A percentile compares a stretch with the other conserved stretches of the same genome.
Conservation (phyloP, 768 basidiomycete species). For the Kwoniella heveanensis region DNA sequence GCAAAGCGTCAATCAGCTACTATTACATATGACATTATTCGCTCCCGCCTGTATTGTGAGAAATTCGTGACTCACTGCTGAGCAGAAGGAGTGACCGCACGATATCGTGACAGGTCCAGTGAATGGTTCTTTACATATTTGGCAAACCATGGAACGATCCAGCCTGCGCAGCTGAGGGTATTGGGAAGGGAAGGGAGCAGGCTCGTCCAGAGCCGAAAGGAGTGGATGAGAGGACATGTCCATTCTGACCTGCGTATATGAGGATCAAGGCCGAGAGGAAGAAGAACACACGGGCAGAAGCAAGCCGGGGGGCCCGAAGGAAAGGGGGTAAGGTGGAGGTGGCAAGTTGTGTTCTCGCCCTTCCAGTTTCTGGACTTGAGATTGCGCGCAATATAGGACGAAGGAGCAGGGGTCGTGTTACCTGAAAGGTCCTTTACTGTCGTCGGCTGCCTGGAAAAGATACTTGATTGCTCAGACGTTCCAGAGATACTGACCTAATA, state of each 20-base stretch:
- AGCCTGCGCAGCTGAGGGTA: slow-evolving; percentile 66
- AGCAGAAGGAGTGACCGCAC: slow-evolving; percentile 82
- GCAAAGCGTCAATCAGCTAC: slow-evolving; percentile 34
- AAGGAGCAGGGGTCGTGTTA: too few species aligned
- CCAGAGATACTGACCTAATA: too few species aligned
- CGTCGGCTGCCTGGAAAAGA: too few species aligned
- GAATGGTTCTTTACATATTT: slow-evolving; percentile 74
- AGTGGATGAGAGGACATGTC: slow-evolving; percentile 37
- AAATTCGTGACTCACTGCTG: too few species aligned
- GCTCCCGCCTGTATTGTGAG: too few species aligned
- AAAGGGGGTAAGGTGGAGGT: not conserved
- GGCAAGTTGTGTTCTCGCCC: not conserved
- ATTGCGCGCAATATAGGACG: too few species aligned
- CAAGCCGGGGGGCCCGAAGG: too few species aligned
- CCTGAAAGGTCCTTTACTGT: too few species aligned
- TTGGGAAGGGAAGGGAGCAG: slow-evolving; percentile 67
- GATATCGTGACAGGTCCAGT: slow-evolving; percentile 70
- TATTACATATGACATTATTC: too few species aligned
- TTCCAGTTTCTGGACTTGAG: too few species aligned
- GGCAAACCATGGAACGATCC: slow-evolving; percentile 70
- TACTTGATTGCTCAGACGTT: too few species aligned
- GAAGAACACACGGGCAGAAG: not conserved
- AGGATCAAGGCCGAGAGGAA: not conserved
- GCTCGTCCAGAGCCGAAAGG: slow-evolving; percentile 59
- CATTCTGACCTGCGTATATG: slow-evolving; percentile 3